These are phyloP conservation scores for Stylonectria norvegica DNA, from an alignment of 2,329 filamentous ascomycete species.

Conservation along the genomic window DNA sequence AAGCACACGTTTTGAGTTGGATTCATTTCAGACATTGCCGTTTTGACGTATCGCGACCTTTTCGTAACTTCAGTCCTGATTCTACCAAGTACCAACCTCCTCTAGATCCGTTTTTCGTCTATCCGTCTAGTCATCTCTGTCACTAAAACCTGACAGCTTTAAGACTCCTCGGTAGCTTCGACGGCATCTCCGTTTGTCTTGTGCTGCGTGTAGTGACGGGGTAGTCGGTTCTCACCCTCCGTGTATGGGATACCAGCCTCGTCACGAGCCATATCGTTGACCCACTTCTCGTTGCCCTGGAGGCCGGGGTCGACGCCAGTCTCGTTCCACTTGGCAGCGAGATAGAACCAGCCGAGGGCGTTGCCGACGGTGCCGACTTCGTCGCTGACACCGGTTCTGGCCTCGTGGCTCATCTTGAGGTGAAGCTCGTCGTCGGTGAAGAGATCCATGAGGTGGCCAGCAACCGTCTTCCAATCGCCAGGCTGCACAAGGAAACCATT, in stretches of 20 bases:
- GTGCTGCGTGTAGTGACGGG: conserved; percentile 34
- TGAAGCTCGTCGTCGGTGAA: conserved; percentile 65
- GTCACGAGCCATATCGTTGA: conserved; percentile 40
- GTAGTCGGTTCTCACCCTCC: conserved; percentile 59
- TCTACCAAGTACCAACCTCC: too few species aligned
- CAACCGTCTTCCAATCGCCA: conserved; percentile 67
- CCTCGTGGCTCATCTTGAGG: conserved; percentile 62
- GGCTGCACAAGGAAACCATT: conserved; percentile 72
- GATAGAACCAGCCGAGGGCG: conserved; percentile 70
- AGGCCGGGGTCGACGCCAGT: conserved; percentile 47
- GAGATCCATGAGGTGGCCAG: conserved; percentile 61
- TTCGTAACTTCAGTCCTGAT: too few species aligned
- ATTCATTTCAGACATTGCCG: too few species aligned
- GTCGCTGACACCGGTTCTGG: conserved; percentile 66
- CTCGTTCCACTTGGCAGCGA: conserved; percentile 64
- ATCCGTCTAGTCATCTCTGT: too few species aligned
- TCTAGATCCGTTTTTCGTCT: too few species aligned
- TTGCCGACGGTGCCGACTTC: conserved; percentile 81
- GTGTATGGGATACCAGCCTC: conserved; percentile 58
- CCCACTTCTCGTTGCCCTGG: conserved; percentile 50
- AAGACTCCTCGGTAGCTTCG: too few species aligned
- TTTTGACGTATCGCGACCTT: conserved; percentile 1
- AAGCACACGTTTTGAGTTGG: too few species aligned
- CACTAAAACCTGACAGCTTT: too few species aligned
- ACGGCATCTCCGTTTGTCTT: too few species aligned